These are phyloP conservation scores for Tardiomyces digboiensis DNA, from an alignment of 1,139 yeast species.

Conservation along the genomic window DNA sequence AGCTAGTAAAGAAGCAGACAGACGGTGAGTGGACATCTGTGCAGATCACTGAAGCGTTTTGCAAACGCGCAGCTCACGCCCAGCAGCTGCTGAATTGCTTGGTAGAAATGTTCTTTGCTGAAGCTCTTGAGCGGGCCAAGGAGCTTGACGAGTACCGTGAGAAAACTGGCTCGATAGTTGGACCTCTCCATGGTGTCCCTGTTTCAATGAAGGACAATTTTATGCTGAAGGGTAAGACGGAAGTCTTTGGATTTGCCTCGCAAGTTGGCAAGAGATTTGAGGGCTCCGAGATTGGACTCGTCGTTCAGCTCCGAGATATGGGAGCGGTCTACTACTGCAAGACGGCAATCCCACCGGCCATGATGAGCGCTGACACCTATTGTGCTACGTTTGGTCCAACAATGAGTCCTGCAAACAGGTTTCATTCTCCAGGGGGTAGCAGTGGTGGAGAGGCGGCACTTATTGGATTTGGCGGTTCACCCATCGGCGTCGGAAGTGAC, in stretches of 20 bases:
- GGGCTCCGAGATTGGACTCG: slow-evolving; percentile 31
- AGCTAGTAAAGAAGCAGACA: slow-evolving; percentile 29
- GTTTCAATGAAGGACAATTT: slow-evolving; percentile 41
- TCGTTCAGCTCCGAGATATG: slow-evolving; percentile 30
- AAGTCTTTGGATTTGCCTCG: slow-evolving; percentile 29
- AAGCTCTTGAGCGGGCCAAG: slow-evolving; percentile 32
- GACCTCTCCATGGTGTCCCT: slow-evolving; percentile 52
- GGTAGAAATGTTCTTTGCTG: slow-evolving; percentile 16
- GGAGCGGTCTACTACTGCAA: slow-evolving; percentile 43
- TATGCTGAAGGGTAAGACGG: slow-evolving; percentile 39
- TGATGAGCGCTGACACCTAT: slow-evolving; percentile 41
- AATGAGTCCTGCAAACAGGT: slow-evolving; percentile 33
- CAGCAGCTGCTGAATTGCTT: slow-evolving; percentile 37
- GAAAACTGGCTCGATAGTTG: slow-evolving; percentile 29
- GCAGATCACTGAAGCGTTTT: slow-evolving; percentile 38
- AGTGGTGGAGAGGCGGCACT: slow-evolving; percentile 56
- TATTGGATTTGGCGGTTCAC: slow-evolving; percentile 34
- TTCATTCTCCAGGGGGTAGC: slow-evolving; percentile 44
- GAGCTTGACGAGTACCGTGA: slow-evolving; percentile 31
- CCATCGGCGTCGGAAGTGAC: slow-evolving; percentile 48
- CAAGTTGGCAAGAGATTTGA: slow-evolving; percentile 1
- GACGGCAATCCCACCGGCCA: slow-evolving; percentile 37
- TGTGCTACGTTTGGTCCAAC: slow-evolving; percentile 36
- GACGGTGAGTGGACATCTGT: slow-evolving; percentile 32
- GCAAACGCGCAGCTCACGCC: slow-evolving; percentile 43